phyloP scores from a whole-genome alignment of 2,329 filamentous ascomycete species.

The Aspergillus awamori region DNA sequence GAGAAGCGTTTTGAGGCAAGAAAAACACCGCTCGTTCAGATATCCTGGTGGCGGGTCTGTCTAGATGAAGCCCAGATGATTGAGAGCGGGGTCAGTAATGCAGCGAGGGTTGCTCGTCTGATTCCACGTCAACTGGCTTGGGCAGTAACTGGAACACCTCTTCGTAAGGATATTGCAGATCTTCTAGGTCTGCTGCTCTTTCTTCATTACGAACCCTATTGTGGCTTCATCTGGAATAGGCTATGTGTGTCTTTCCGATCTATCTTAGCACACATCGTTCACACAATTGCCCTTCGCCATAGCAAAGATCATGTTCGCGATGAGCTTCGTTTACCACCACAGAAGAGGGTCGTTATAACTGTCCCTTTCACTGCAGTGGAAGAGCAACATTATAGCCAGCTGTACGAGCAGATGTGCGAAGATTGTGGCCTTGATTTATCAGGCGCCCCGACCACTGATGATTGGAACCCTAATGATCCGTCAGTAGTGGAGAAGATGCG shows the following conservation, averaged over 20 bases:
- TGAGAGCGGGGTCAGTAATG: conserved; percentile 81
- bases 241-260: conserved; percentile 64
- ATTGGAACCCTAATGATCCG: conserved; percentile 67
- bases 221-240: conserved; percentile 68
- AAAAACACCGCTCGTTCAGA: conserved; percentile 75
- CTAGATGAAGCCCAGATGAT: conserved; percentile 81
- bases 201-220: conserved; percentile 76
- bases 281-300: conserved; percentile 75
- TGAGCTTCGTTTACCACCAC: conserved; percentile 77
- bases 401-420: conserved; percentile 75
- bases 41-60: conserved; percentile 85
- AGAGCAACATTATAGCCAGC: conserved; percentile 79
- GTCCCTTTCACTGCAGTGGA: conserved; percentile 89
- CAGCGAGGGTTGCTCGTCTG: conserved; percentile 75
- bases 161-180: conserved; percentile 78
- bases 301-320: conserved; percentile 79
- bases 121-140: conserved; percentile 86
- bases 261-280: conserved; percentile 71
- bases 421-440: conserved; percentile 66
- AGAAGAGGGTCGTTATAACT: conserved; percentile 84
- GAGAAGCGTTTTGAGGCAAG: conserved; percentile 66
- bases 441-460: conserved; percentile 63
- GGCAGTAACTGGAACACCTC: conserved; percentile 89
- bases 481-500: conserved; percentile 71
- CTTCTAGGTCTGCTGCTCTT: conserved; percentile 81